Evolutionary conservation across 2,329 filamentous ascomycete species (phyloP), one percentile per base, ranked within the genome.

Genomic region (Ampelomyces quisqualis): DNA sequence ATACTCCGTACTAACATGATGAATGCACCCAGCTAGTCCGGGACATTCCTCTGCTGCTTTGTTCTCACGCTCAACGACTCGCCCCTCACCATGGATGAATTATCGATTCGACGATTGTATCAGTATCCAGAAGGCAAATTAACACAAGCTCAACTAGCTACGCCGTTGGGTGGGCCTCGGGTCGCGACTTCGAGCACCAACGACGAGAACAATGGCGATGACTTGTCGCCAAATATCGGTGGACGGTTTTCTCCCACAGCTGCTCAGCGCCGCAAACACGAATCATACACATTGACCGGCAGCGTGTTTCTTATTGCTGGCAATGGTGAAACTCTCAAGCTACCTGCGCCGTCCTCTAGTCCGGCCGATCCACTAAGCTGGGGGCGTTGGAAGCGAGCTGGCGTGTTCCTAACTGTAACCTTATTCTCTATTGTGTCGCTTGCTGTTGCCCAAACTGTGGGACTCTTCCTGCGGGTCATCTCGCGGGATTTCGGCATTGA

Each of bases 321-420:
- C 3, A 44, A 51, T 13, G 59, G 59, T 4, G 47, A 37, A 11
- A 59, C 47, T 1, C 38, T 63, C 10, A 56, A 53, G 9, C 44
- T 63, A 0, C 59, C 59, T 7, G 40, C 58, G 15, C 55, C 59
- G 6, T 63, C 59, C 2, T 40, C 57, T 7, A 61, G 57, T 29
- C 38, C 45, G 7, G 37, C 35, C 1, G 59, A 63, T 23, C 59
- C 59, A 13, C 34, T 63, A 23, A 54, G 54, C 21, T 63, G 59
- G 59, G 38, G 51, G 9, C 9, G 8, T 7, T 51, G 47, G 52
- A 60, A 61, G 42, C 53, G 38, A 19, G 36, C 40, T 4, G 52
- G 52, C 5, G 58, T 52, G 1, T 37, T 59, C 3, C 30, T 56
- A 6, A 42, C 59, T 1, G 17, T 60, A 5, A 41, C 45, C 1